Percentiles rank a stretch among this genome's conserved stretches.
Conservation (phyloP, 2,329 filamentous ascomycete species). For the Alternaria infectoria region DNA sequence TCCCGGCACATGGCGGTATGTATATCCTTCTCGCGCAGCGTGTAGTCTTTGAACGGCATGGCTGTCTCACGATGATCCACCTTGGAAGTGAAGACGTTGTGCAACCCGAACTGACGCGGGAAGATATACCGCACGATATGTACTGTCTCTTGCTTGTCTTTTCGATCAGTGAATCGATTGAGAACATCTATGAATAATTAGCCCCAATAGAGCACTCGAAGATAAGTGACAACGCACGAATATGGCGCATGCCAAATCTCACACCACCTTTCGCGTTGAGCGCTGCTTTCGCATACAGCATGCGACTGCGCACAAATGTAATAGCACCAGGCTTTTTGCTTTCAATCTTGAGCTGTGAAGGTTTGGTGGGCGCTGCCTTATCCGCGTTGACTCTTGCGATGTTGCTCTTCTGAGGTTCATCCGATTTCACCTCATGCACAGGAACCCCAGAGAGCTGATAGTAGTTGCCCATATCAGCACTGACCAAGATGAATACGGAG, state of each 20-base stretch:
- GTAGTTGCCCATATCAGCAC: conserved; percentile 68
- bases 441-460: conserved; percentile 79
- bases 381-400: neutral
- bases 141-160: conserved; percentile 62
- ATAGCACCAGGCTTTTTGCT: conserved; percentile 63
- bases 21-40: conserved; percentile 83
- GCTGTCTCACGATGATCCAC: conserved; percentile 70
- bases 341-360: conserved; percentile 9
- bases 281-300: conserved; percentile 81
- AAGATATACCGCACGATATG: conserved; percentile 93
- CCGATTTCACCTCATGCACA: conserved; percentile 54
- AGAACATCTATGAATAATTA: conserved; percentile 69
- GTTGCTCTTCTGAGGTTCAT: conserved; percentile 4
- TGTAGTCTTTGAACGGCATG: conserved; percentile 84
- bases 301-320: conserved; percentile 77
- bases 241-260: conserved; percentile 77
- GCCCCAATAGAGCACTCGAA: neutral
- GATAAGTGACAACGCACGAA: conserved; percentile 64
- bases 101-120: conserved; percentile 84
- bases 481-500: conserved; percentile 73
- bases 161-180: conserved; percentile 67
- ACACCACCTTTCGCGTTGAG: conserved; percentile 72
- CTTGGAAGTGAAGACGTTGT: conserved; percentile 85
- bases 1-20: conserved; percentile 33
- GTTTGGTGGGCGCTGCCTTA: neutral